Evolutionary conservation across 129 eudicot species (phyloP).

Genomic region (carrot (Daucus carota)): DH1_v3.0 NC_030385.2:1283501-1284000

Average conservation of each 20-base stretch:
- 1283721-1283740: slow-evolving; percentile 40
- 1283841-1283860: slow-evolving; percentile 49
- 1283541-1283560: slow-evolving; percentile 63
- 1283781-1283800: slow-evolving; percentile 15
- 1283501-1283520: slow-evolving; percentile 41
- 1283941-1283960: slow-evolving; percentile 72
- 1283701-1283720: slow-evolving; percentile 40
- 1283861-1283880: not conserved
- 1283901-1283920: not conserved
- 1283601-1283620: slow-evolving; percentile 78
- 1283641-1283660: slow-evolving; percentile 55
- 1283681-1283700: slow-evolving; percentile 53
- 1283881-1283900: not conserved
- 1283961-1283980: slow-evolving; percentile 54
- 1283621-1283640: slow-evolving; percentile 76
- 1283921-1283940: not conserved
- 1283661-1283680: slow-evolving; percentile 52
- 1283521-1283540: slow-evolving; percentile 56
- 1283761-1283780: slow-evolving; percentile 22
- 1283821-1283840: slow-evolving; percentile 31
- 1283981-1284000: slow-evolving; percentile 26
- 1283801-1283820: slow-evolving; percentile 38
- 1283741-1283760: slow-evolving; percentile 38
- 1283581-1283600: slow-evolving; percentile 67
- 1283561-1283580: slow-evolving; percentile 50